phyloP scores from a whole-genome alignment of 768 basidiomycete species.

The Ramaria rubella region DNA sequence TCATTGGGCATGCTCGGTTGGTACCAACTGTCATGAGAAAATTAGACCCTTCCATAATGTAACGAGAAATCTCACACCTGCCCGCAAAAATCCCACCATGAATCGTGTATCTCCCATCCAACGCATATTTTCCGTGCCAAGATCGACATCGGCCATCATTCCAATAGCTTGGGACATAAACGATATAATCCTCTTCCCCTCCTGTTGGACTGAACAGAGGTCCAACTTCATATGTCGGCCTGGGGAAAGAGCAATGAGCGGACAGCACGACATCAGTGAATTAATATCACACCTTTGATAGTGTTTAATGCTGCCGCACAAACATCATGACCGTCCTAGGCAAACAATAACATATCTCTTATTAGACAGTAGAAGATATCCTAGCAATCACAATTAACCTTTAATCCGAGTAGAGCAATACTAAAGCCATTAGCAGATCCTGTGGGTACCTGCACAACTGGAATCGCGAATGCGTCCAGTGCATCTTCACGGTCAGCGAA shows the following conservation, averaged over 20 bases:
- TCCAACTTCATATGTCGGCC: constrained; percentile 72
- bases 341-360: constrained; percentile 5
- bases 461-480: constrained; percentile 53
- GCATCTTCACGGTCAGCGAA: constrained; percentile 61
- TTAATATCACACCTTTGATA: constrained; percentile 55
- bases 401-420: constrained; percentile 65
- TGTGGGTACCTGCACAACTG: constrained; percentile 73
- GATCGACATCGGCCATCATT: constrained; percentile 78
- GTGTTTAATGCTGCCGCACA: constrained; percentile 66
- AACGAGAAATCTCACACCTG: constrained; percentile 42
- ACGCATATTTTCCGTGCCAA: constrained; percentile 76
- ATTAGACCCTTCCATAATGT: constrained; percentile 6
- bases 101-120: constrained; percentile 87
- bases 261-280: background rate
- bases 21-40: constrained; percentile 41
- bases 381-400: constrained; percentile 34
- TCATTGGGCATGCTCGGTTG: constrained; percentile 59
- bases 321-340: constrained; percentile 64
- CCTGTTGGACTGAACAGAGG: constrained; percentile 69
- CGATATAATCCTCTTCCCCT: constrained; percentile 54
- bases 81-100: constrained; percentile 61
- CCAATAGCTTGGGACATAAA: constrained; percentile 83
- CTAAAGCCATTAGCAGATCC: constrained; percentile 77
- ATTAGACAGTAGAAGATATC: background rate
- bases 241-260: constrained; percentile 21